These are phyloP conservation scores for Debaryomyces sp. DNA, from an alignment of 1,139 yeast genomes.

Conservation along the genomic window DNA sequence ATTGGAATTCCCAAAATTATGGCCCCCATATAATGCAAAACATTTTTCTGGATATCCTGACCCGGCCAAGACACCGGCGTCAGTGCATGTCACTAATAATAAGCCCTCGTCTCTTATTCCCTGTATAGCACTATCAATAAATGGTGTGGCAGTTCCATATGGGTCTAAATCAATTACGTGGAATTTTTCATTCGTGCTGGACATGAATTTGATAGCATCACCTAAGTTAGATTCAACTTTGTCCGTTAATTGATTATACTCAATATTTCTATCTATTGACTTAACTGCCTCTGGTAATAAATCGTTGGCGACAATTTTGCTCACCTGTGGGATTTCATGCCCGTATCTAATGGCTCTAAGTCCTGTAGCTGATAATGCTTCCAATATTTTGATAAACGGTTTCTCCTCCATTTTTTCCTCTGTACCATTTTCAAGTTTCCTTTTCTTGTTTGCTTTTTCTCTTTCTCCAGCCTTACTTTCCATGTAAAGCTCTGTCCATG, in stretches of 20 bases:
- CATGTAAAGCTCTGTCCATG: constrained; percentile 70
- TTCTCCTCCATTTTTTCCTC: constrained; percentile 14
- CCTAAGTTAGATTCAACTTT: constrained; percentile 71
- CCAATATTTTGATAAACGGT: constrained; percentile 65
- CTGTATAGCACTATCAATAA: constrained; percentile 87
- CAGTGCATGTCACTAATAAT: constrained; percentile 91
- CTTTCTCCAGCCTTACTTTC: constrained; percentile 18
- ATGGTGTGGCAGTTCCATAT: constrained; percentile 96
- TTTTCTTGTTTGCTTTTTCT: constrained; percentile 15
- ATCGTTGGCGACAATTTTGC: constrained; percentile 84
- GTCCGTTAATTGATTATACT: constrained; percentile 57
- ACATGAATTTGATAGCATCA: constrained; percentile 88
- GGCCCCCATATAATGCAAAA: constrained; percentile 85
- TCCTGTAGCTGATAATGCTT: constrained; percentile 95
- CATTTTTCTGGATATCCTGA: constrained; percentile 96
- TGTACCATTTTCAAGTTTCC: constrained; percentile 23
- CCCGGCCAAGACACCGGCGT: constrained; percentile 93
- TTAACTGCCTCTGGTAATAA: constrained; percentile 84
- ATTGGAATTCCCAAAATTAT: constrained; percentile 70
- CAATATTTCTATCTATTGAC: constrained; percentile 71
- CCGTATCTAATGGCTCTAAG: constrained; percentile 91
- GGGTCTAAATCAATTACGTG: constrained; percentile 95
- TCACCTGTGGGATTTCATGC: constrained; percentile 78
- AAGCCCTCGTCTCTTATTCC: constrained; percentile 81
- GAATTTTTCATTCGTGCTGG: constrained; percentile 52